phyloP scores from a whole-genome alignment of 2,329 filamentous ascomycete species.

The Epichloe aotearoae region DNA sequence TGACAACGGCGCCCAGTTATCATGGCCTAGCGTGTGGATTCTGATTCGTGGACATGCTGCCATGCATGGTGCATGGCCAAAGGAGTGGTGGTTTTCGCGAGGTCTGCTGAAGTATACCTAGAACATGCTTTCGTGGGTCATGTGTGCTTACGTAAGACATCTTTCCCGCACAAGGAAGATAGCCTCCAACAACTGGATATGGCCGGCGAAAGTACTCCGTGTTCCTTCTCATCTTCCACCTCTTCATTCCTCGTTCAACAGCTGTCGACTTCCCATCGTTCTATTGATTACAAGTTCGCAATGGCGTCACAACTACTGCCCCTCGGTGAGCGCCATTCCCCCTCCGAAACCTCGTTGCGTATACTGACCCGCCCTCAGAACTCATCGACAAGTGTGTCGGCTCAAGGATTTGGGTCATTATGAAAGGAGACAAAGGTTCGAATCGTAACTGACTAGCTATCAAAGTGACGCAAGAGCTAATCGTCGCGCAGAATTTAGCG shows the following conservation, averaged over 20 bases:
- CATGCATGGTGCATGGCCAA: constrained; percentile 2
- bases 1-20: constrained; percentile 9
- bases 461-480: neutral
- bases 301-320: constrained; percentile 68
- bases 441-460: neutral
- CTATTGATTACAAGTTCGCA: constrained; percentile 9
- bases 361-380: constrained; percentile 39
- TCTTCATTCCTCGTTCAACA: neutral
- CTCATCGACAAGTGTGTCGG: constrained; percentile 98
- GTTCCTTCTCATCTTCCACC: neutral
- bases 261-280: neutral
- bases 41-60: constrained; percentile 3
- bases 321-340: constrained; percentile 36
- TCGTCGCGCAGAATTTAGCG: constrained; percentile 65
- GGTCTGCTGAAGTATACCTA: neutral
- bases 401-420: constrained; percentile 95
- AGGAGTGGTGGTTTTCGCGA: neutral
- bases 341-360: neutral
- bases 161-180: neutral
- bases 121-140: neutral
- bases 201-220: neutral
- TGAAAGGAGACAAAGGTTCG: constrained; percentile 96
- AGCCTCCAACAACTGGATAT: neutral
- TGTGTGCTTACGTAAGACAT: constrained; percentile 1
- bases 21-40: constrained; percentile 6